Percentiles rank a stretch among this genome's conserved stretches.
These are phyloP conservation scores for Trypethelium eluteriae DNA, from an alignment of 495 filamentous ascomycete genomes.

Conservation along the genomic window DNA sequence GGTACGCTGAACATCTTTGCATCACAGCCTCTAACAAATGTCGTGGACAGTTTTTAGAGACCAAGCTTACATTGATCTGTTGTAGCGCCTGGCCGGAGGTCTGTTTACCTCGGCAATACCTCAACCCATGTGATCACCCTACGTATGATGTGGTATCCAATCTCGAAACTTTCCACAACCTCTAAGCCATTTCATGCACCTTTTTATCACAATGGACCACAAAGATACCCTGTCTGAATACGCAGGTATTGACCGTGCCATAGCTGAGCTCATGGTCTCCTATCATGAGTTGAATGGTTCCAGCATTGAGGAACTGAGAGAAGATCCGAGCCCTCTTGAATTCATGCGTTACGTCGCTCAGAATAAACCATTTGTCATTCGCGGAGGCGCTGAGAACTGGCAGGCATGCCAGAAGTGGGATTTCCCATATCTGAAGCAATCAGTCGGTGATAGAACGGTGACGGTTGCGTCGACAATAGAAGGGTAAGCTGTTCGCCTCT, in stretches of 20 bases:
- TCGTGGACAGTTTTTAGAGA: too few species aligned
- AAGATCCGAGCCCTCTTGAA: slow-evolving; percentile 59
- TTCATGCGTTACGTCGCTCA: slow-evolving; percentile 62
- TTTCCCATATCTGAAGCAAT: slow-evolving; percentile 44
- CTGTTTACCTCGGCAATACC: too few species aligned
- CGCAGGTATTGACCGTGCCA: slow-evolving; percentile 20
- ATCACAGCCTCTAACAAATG: too few species aligned
- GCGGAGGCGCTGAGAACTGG: slow-evolving; percentile 52
- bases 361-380: slow-evolving; percentile 64
- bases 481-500: slow-evolving; percentile 44
- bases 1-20: too few species aligned
- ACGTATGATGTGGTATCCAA: too few species aligned
- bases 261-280: slow-evolving; percentile 50
- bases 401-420: slow-evolving; percentile 53
- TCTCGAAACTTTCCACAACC: too few species aligned
- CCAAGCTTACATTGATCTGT: too few species aligned
- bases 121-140: too few species aligned
- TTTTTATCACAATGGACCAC: neutral
- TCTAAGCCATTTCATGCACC: neutral
- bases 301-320: slow-evolving; percentile 48
- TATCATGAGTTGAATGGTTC: slow-evolving; percentile 62
- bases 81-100: too few species aligned
- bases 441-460: slow-evolving; percentile 46
- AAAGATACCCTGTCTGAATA: neutral
- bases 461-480: slow-evolving; percentile 64